phyloP scores from a whole-genome alignment of 176 grass and related monocot genomes.

The Avena insularis region DNA sequence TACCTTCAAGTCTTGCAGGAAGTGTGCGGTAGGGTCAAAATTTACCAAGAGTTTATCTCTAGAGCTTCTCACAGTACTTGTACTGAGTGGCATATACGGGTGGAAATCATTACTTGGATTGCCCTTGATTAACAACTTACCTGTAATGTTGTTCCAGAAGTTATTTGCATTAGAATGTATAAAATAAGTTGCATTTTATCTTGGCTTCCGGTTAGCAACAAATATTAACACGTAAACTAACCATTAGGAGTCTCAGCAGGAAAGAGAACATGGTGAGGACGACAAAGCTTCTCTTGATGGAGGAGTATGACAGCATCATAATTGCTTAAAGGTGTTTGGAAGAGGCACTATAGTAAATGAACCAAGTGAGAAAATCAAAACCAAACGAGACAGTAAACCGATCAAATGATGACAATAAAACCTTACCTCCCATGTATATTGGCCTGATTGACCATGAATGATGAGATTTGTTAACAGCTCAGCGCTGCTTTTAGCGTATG shows the following conservation, averaged over 20 bases:
- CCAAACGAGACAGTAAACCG: conserved; percentile 18
- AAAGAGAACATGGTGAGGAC: conserved; percentile 78
- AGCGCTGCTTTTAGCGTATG: conserved; percentile 87
- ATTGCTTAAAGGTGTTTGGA: conserved; percentile 87
- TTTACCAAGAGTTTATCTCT: conserved; percentile 87
- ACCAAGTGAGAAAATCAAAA: conserved; percentile 17
- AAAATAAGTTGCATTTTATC: conserved; percentile 6
- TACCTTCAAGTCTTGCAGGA: conserved; percentile 83
- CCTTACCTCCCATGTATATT: conserved; percentile 92
- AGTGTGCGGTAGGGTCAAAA: conserved; percentile 74
- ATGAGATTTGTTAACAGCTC: conserved; percentile 84
- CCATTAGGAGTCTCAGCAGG: conserved; percentile 66
- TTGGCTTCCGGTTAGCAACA: conserved; percentile 1
- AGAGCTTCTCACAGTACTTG: conserved; percentile 50
- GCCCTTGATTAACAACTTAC: conserved; percentile 71
- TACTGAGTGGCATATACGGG: conserved; percentile 59
- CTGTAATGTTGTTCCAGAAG: conserved; percentile 49
- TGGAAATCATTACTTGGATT: conserved; percentile 85
- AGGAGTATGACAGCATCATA: conserved; percentile 93
- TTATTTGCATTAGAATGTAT: conserved; percentile 39
- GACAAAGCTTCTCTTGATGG: conserved; percentile 73
- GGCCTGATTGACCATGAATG: conserved; percentile 53
- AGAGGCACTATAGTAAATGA: conserved; percentile 64
- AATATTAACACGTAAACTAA: conserved; percentile 42
- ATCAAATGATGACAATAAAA: conserved; percentile 19